Evolutionary conservation across 495 filamentous ascomycete species (phyloP).

Genomic region (Apiosordaria backusii): DNA sequence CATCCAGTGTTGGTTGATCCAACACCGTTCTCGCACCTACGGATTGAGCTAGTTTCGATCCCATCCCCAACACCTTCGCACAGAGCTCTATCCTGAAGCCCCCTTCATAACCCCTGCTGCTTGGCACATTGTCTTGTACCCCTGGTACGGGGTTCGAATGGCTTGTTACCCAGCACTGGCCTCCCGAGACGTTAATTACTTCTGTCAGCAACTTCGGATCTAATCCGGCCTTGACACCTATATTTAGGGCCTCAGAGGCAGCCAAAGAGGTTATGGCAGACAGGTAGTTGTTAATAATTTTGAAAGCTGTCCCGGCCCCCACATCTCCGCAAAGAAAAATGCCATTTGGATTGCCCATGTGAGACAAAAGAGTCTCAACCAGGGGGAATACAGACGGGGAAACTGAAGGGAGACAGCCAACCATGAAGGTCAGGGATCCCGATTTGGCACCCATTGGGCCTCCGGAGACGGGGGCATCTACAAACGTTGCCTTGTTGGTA

Average conservation of each 20-base stretch:
- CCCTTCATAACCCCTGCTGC: constrained; percentile 36
- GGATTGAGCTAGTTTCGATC: constrained; percentile 22
- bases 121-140: constrained; percentile 36
- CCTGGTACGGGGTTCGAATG: constrained; percentile 39
- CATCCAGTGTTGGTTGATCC: constrained; percentile 25
- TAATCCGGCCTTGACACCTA: constrained; percentile 39
- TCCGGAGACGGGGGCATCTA: constrained; percentile 35
- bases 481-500: constrained; percentile 23
- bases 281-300: constrained; percentile 45
- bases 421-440: constrained; percentile 48
- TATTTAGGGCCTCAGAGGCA: constrained; percentile 39
- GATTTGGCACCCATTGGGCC: constrained; percentile 45
- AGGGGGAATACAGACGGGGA: constrained; percentile 17
- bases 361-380: constrained; percentile 19
- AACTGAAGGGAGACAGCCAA: constrained; percentile 19
- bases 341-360: constrained; percentile 30
- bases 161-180: constrained; percentile 41
- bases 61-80: constrained; percentile 31
- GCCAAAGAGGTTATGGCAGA: constrained; percentile 39
- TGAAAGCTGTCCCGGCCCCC: constrained; percentile 37
- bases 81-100: constrained; percentile 42
- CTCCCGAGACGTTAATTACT: constrained; percentile 37
- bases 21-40: constrained; percentile 31
- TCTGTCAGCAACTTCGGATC: constrained; percentile 36
- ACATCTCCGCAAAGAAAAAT: constrained; percentile 37